Conservation (phyloP, 2,329 filamentous ascomycete genomes). For the Dendryphion nanum region DNA sequence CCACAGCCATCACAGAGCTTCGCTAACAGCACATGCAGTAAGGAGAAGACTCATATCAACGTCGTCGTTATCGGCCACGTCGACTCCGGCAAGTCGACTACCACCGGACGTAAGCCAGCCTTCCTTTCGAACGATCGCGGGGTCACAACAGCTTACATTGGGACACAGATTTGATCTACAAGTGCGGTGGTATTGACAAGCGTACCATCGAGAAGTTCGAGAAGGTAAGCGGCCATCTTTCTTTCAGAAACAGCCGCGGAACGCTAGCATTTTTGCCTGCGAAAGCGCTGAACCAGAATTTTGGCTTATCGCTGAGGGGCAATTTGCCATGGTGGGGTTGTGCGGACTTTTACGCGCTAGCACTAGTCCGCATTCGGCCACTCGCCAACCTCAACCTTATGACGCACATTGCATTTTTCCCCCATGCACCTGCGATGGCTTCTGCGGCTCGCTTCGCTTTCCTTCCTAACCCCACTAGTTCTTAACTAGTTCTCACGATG, state of each 20-base stretch:
- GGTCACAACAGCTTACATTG: constrained; percentile 31
- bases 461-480: neutral
- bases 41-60: constrained; percentile 91
- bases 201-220: constrained; percentile 99
- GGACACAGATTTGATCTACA: constrained; percentile 93
- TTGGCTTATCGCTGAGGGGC: constrained; percentile 38
- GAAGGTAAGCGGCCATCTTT: constrained; percentile 69
- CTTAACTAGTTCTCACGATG: constrained; percentile 16
- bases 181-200: constrained; percentile 99
- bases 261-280: too few species aligned
- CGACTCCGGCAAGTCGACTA: constrained; percentile 99
- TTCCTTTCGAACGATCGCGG: constrained; percentile 26
- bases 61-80: constrained; percentile 99
- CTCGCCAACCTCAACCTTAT: constrained; percentile 33
- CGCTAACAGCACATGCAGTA: constrained; percentile 60
- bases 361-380: constrained; percentile 29
- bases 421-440: neutral
- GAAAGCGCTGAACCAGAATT: constrained; percentile 27
- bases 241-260: constrained; percentile 2
- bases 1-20: constrained; percentile 5
- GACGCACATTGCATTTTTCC: constrained; percentile 24
- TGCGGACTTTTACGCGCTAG: constrained; percentile 37
- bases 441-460: neutral
- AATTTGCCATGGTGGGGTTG: constrained; percentile 41
- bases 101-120: constrained; percentile 68